Conservation (phyloP, 106 monocot genomes). For the Dioscorea alata region DNA sequence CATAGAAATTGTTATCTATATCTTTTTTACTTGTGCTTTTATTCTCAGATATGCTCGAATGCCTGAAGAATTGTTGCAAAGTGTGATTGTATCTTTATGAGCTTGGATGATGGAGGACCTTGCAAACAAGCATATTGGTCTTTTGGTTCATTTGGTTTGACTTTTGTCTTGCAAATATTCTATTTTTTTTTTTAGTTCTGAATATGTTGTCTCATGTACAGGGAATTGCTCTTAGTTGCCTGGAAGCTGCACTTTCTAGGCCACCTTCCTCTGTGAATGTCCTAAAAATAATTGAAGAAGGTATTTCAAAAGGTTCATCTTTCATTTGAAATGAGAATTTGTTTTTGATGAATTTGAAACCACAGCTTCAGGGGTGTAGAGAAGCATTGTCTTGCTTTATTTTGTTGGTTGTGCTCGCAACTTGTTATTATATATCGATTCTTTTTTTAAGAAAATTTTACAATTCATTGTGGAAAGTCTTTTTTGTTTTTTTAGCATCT, state of each 20-base stretch:
- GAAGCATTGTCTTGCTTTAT: too few species aligned
- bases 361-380: too few species aligned
- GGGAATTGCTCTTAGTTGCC: constrained; percentile 69
- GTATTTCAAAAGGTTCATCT: constrained; percentile 37
- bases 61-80: constrained; percentile 58
- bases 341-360: too few species aligned
- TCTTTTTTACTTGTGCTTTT: too few species aligned
- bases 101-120: constrained; percentile 23
- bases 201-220: constrained; percentile 25
- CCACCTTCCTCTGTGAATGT: constrained; percentile 58
- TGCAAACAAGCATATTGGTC: constrained; percentile 9
- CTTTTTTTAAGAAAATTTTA: too few species aligned
- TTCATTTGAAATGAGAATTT: too few species aligned
- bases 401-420: too few species aligned
- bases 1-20: too few species aligned
- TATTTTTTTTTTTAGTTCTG: constrained; percentile 5
- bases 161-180: neutral
- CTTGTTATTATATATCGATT: too few species aligned
- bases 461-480: too few species aligned
- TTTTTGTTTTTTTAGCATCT: too few species aligned
- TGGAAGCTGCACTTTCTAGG: constrained; percentile 55
- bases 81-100: constrained; percentile 27
- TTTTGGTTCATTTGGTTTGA: constrained; percentile 41
- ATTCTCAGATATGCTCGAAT: constrained; percentile 63
- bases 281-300: constrained; percentile 46